A percentile compares a stretch with the other conserved stretches of the same genome.
Evolutionary conservation across 805 yeast genomes (phyloP).

Genomic region (Kodamaea lidongshanica): DNA sequence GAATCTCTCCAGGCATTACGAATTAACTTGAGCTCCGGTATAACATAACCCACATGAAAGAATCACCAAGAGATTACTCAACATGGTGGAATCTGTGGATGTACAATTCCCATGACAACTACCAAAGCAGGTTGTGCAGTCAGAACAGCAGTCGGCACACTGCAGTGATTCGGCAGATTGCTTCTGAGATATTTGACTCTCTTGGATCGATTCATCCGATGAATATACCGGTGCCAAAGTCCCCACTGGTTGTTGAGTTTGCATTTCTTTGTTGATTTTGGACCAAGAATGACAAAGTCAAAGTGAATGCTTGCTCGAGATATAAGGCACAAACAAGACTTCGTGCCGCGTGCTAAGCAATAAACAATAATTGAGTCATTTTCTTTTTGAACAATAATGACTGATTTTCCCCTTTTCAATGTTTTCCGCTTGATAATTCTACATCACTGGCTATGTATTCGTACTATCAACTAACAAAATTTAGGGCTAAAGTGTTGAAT

Average conservation of each 20-base stretch:
- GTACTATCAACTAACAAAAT: too few relatives aligned
- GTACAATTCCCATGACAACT: conserved; percentile 11
- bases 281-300: too few relatives aligned
- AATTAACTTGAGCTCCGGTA: neutral
- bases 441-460: too few relatives aligned
- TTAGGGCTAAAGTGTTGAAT: too few relatives aligned
- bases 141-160: conserved; percentile 12
- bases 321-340: too few relatives aligned
- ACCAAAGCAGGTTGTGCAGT: conserved; percentile 11
- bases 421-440: too few relatives aligned
- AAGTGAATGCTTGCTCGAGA: too few relatives aligned
- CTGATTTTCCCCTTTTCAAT: too few relatives aligned
- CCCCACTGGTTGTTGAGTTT: conserved; percentile 4
- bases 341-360: too few relatives aligned
- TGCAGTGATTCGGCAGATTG: conserved; percentile 9
- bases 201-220: conserved; percentile 14
- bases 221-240: conserved; percentile 7
- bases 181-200: conserved; percentile 10
- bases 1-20: neutral
- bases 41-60: conserved; percentile 4
- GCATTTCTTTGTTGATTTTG: conserved; percentile 1
- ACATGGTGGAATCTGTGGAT: conserved; percentile 6
- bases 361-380: too few relatives aligned
- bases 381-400: too few relatives aligned
- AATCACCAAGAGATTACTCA: conserved; percentile 5